These are phyloP conservation scores for Sanghuangporus weigelae DNA, from an alignment of 1,284 basidiomycete species.

Conservation along the genomic window DNA sequence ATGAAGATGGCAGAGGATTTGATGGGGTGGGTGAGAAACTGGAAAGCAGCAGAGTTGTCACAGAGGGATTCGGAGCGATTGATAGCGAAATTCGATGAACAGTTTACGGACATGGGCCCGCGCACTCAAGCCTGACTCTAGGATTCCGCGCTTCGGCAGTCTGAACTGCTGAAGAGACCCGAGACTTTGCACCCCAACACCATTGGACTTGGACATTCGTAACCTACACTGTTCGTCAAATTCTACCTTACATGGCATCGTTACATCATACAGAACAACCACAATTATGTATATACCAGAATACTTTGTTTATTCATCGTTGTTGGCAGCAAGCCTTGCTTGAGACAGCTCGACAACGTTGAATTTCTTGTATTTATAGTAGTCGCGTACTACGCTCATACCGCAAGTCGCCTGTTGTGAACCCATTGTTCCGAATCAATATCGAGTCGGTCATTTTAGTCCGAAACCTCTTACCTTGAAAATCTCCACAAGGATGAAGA, in stretches of 20 bases:
- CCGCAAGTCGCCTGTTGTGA: constrained; percentile 58
- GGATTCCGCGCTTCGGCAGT: neutral
- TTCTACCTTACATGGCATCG: neutral
- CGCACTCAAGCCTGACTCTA: neutral
- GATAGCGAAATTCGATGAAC: neutral
- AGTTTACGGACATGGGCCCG: neutral
- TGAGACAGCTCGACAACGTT: constrained; percentile 68
- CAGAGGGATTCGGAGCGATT: neutral
- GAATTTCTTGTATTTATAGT: constrained; percentile 65
- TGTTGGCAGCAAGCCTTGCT: constrained; percentile 22
- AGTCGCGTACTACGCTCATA: constrained; percentile 64
- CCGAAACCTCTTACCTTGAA: constrained; percentile 57
- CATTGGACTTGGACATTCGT: neutral
- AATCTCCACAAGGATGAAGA: constrained; percentile 72
- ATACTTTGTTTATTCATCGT: neutral
- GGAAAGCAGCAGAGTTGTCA: constrained; percentile 19
- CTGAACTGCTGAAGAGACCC: neutral
- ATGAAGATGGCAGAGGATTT: constrained; percentile 44
- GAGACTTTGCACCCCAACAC: neutral
- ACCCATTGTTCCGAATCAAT: constrained; percentile 8
- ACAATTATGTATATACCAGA: neutral
- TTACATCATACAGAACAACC: neutral
- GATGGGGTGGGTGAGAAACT: constrained; percentile 43
- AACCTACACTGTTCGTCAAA: neutral
- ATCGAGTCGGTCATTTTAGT: neutral